Conservation (phyloP, 768 basidiomycete species). For the Boletus sp. region DNA sequence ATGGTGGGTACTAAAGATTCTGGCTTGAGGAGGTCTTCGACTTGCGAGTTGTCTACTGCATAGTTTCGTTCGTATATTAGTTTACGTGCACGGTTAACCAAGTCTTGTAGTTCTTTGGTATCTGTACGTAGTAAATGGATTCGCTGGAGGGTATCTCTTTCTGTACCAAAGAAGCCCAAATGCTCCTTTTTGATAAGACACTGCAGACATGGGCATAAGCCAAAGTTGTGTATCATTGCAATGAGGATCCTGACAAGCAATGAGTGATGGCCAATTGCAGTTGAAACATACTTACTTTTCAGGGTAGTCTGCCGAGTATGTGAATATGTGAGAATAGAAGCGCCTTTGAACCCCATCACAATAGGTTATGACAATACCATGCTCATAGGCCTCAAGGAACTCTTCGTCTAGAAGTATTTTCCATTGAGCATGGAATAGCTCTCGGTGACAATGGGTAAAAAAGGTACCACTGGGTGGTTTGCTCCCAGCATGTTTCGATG, state of each 20-base stretch:
- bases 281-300: not conserved
- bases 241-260: not conserved
- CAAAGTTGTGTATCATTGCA: not conserved
- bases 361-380: not conserved
- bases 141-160: not conserved
- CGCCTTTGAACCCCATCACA: not conserved
- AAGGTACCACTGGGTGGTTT: not conserved
- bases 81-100: not conserved
- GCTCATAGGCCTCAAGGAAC: not conserved
- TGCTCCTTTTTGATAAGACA: not conserved
- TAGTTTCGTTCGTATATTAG: not conserved
- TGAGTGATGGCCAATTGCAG: not conserved
- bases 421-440: not conserved
- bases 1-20: not conserved
- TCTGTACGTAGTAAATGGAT: not conserved
- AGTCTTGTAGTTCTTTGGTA: not conserved
- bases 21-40: not conserved
- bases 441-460: not conserved
- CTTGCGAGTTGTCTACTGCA: not conserved
- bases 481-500: not conserved
- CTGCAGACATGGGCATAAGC: not conserved
- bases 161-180: not conserved
- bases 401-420: not conserved
- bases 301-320: not conserved
- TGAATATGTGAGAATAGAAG: not conserved